phyloP scores from a whole-genome alignment of 2,329 filamentous ascomycete species.

The Penicillium nordicum region DNA sequence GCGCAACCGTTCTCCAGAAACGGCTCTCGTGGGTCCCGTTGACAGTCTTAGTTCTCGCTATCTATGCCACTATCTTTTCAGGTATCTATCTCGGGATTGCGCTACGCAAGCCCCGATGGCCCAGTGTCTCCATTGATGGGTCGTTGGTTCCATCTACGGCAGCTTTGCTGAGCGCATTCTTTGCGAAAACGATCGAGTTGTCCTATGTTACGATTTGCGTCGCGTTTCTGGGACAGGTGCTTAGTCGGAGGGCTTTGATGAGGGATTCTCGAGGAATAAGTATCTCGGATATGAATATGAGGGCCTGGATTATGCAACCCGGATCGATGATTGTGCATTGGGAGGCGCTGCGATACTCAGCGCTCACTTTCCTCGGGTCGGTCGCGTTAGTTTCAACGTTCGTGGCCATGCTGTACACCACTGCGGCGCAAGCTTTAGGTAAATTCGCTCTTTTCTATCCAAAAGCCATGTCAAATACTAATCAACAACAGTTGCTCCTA shows the following conservation, averaged over 20 bases:
- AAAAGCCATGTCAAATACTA: background rate
- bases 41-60: conserved; percentile 35
- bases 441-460: conserved; percentile 3
- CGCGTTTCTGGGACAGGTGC: conserved; percentile 68
- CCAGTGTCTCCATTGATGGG: conserved; percentile 49
- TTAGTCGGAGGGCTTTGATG: conserved; percentile 66
- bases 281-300: conserved; percentile 74
- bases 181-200: conserved; percentile 74
- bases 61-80: conserved; percentile 39
- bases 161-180: conserved; percentile 62
- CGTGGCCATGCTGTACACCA: conserved; percentile 69
- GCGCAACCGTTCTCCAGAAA: conserved; percentile 28
- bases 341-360: conserved; percentile 62
- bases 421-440: conserved; percentile 68
- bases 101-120: conserved; percentile 59
- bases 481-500: conserved; percentile 58
- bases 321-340: conserved; percentile 70
- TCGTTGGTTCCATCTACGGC: conserved; percentile 60
- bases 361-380: conserved; percentile 60
- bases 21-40: conserved; percentile 36
- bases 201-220: conserved; percentile 76
- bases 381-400: conserved; percentile 64
- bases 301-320: conserved; percentile 70
- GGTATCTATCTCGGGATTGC: conserved; percentile 62
- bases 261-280: conserved; percentile 62